Conservation (phyloP, 345 rosid species). For the Viola odorata region DNA sequence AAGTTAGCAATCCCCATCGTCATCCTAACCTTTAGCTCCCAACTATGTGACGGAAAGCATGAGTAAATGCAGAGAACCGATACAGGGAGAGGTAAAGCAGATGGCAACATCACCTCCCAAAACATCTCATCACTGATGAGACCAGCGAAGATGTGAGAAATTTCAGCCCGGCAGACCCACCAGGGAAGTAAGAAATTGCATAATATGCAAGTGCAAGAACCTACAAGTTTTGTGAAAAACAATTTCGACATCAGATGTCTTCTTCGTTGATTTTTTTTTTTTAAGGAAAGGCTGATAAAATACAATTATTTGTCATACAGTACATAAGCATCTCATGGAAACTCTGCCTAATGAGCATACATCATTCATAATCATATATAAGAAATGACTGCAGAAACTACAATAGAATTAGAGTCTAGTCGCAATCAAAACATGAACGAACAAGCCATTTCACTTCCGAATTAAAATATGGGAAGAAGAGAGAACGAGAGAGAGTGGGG, state of each 20-base stretch:
- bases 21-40: not conserved
- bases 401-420: not conserved
- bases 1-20: not conserved
- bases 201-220: slow-evolving; percentile 62
- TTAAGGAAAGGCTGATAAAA: no score
- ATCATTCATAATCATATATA: no score
- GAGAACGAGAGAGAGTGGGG: not conserved
- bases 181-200: slow-evolving; percentile 68
- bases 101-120: slow-evolving; percentile 37
- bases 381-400: not conserved
- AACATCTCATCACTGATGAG: slow-evolving; percentile 48
- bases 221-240: slow-evolving; percentile 15
- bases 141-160: slow-evolving; percentile 49
- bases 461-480: not conserved
- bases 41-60: no score
- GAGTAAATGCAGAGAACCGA: not conserved
- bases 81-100: slow-evolving; percentile 4
- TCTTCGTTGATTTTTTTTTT: not conserved
- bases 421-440: not conserved
- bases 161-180: slow-evolving; percentile 63
- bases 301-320: no score
- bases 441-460: not conserved
- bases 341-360: no score
- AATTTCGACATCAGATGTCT: not conserved
- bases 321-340: no score